Base-by-base conservation (phyloP, 148 eudicot genomes). In the Chenopodium berlandieri region DNA sequence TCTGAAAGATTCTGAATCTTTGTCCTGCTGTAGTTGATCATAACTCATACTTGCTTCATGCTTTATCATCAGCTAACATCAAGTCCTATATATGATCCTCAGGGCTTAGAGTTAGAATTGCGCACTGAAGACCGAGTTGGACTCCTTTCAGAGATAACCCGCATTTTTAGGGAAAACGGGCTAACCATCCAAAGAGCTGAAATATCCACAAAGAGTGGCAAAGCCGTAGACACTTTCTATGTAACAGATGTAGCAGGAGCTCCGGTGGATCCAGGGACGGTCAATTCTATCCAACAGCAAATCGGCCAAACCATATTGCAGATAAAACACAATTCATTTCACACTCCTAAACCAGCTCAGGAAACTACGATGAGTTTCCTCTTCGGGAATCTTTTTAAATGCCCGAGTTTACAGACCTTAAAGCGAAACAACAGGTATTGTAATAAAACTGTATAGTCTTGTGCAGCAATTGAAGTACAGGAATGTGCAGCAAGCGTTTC, bases 81-180 rank as follows among this genome's bases (percentile, higher is more conserved):
- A 71, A 48, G 30, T 34, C 71, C 20, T 54, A 74, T 16, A 70
- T 14, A 11, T 16, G 30, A 80, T 68, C 40, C 76, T 82, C 83
- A 95, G 98, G 98, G 96, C 34, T 73, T 93, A 70, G 93, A 91
- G 84, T 82, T 95, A 77, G 94, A 93, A 86, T 82, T 95, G 31
- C 82, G 91, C 79, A 86, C 94, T 1, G 94, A 92, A 79, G 98
- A 95, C 79, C 88, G 94, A 16, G 86, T 84, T 34, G 98, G 97
- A 20, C 93, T 95, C 47, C 87, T 95, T 34, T 92, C 97, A 6
- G 98, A 95, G 52, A 88, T 95, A 82, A 95, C 98, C 30, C 90
- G 96, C 23, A 65, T 92, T 50, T 92, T 95, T 76, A 86, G 98
- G 81, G 98, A 95, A 83, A 92, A 93, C 72, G 89, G 96, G 40